These are phyloP conservation scores for Exophiala spinifera DNA, from an alignment of 2,329 filamentous ascomycete genomes.

Conservation along the genomic window DNA sequence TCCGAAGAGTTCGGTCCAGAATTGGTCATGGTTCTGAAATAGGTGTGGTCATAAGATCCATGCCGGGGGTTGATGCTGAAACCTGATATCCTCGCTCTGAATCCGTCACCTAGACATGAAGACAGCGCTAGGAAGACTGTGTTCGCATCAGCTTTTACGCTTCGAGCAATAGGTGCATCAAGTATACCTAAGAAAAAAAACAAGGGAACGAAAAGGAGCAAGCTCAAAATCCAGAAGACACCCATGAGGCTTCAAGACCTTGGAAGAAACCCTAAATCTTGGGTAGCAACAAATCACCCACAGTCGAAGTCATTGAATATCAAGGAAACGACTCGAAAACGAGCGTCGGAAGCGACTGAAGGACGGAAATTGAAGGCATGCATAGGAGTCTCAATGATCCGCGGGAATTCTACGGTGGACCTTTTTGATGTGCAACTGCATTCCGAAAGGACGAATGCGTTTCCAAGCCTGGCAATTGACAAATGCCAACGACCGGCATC, in stretches of 20 bases:
- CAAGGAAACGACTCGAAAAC: no score
- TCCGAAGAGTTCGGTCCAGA: slow-evolving; percentile 56
- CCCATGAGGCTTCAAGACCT: slow-evolving; percentile 8
- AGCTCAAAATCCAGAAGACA: slow-evolving; percentile 18
- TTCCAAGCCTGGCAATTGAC: no score
- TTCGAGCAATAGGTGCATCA: background rate
- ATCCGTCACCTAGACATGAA: slow-evolving; percentile 53
- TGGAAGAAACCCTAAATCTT: no score
- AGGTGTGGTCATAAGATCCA: slow-evolving; percentile 53
- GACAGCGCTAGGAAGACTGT: slow-evolving; percentile 53
- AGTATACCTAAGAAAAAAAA: slow-evolving; percentile 23
- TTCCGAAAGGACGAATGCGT: no score
- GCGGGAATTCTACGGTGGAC: no score
- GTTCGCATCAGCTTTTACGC: background rate
- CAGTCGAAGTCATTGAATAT: no score
- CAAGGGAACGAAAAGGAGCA: slow-evolving; percentile 22
- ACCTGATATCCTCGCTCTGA: slow-evolving; percentile 49
- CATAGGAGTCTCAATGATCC: no score
- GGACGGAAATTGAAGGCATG: no score
- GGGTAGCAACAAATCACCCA: no score
- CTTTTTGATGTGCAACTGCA: no score
- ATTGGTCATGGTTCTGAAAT: slow-evolving; percentile 56
- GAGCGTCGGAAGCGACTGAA: no score
- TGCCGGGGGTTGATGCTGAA: slow-evolving; percentile 43
- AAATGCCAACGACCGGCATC: no score